Percentiles rank a stretch among this genome's conserved stretches.
Conservation (phyloP, 2,329 filamentous ascomycete species). For the Arthrinium puccinioides region DNA sequence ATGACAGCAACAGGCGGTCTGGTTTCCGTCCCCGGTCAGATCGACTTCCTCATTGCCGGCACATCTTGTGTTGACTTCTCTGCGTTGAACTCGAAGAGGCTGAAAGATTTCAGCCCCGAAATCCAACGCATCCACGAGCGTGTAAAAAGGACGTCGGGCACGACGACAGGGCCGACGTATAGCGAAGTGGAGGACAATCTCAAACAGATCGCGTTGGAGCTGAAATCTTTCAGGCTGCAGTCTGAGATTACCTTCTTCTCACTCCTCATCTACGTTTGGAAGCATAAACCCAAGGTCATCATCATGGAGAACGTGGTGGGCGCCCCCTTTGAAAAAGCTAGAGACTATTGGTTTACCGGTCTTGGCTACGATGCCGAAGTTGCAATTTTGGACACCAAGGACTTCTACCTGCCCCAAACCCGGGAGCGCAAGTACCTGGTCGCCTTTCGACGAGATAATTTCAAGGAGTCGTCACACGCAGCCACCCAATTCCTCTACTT, state of each 20-base stretch:
- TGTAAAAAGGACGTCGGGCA: not conserved
- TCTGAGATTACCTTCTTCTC: slow-evolving; percentile 59
- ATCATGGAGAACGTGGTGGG: slow-evolving; percentile 64
- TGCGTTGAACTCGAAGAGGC: slow-evolving; percentile 43
- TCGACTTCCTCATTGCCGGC: slow-evolving; percentile 64
- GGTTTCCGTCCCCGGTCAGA: slow-evolving; percentile 43
- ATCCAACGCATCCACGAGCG: slow-evolving; percentile 32
- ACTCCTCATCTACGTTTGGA: slow-evolving; percentile 48
- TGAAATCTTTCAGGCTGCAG: slow-evolving; percentile 57
- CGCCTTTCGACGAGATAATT: slow-evolving; percentile 37
- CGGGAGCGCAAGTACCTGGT: slow-evolving; percentile 53
- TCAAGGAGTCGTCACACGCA: slow-evolving; percentile 19
- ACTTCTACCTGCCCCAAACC: slow-evolving; percentile 69
- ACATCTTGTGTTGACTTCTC: slow-evolving; percentile 75
- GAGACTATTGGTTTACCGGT: slow-evolving; percentile 27
- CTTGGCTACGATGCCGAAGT: slow-evolving; percentile 48
- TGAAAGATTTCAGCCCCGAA: slow-evolving; percentile 40
- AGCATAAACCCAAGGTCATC: slow-evolving; percentile 52
- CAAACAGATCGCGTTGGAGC: slow-evolving; percentile 41
- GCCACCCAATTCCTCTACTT: slow-evolving; percentile 32
- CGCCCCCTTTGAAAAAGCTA: slow-evolving; percentile 52
- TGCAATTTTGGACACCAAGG: slow-evolving; percentile 56
- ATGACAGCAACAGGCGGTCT: slow-evolving; percentile 61
- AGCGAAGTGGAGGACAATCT: slow-evolving; percentile 18
- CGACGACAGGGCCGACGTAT: not conserved